phyloP scores from a whole-genome alignment of 306 rosid species.

The Prunus campanulata region DNA sequence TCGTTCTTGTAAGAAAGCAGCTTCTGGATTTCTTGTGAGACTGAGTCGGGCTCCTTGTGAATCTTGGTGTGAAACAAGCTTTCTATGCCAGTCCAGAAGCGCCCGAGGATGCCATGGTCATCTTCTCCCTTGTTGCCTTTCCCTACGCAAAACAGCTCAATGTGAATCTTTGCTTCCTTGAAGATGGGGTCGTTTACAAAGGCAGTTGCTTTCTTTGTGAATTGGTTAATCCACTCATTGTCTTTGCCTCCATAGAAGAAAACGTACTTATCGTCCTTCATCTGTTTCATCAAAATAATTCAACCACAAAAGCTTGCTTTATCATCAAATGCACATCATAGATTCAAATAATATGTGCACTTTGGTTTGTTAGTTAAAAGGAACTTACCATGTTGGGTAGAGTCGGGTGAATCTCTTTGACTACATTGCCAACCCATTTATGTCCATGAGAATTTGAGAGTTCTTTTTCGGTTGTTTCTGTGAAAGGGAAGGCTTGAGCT shows the following conservation, averaged over 20 bases:
- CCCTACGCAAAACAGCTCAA: constrained; percentile 35
- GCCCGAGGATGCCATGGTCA: constrained; percentile 25
- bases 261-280: constrained; percentile 39
- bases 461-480: not conserved
- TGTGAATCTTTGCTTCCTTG: constrained; percentile 40
- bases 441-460: not conserved
- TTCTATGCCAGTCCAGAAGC: constrained; percentile 48
- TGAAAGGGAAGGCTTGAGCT: constrained; percentile 40
- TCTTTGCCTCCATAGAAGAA: constrained; percentile 65
- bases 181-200: constrained; percentile 36
- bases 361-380: not conserved
- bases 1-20: constrained; percentile 56
- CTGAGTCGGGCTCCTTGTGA: constrained; percentile 6
- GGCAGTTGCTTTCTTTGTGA: constrained; percentile 37
- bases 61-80: constrained; percentile 37
- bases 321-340: not conserved
- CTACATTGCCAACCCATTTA: constrained; percentile 28
- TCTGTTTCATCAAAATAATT: no score
- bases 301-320: no score
- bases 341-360: not conserved
- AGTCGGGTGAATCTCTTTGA: constrained; percentile 10
- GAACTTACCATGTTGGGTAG: constrained; percentile 28
- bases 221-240: constrained; percentile 52
- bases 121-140: constrained; percentile 32
- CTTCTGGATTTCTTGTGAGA: constrained; percentile 43